A percentile compares a stretch with the other conserved stretches of the same genome.
Conservation (phyloP, 257 asterid species). For the Penstemon newberryi region DNA sequence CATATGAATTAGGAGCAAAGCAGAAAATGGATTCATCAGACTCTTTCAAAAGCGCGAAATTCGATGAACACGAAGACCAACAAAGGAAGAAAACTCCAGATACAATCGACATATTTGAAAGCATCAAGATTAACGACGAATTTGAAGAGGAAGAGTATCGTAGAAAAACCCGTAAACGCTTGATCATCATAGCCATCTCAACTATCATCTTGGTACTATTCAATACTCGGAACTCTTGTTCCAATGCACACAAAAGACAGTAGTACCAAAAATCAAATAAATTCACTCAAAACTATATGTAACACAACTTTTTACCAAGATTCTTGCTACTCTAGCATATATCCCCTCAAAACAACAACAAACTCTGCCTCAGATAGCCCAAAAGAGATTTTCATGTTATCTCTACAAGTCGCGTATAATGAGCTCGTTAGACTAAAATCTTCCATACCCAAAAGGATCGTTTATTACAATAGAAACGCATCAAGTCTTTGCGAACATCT, state of each 20-base stretch:
- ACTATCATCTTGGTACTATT: slow-evolving; percentile 19
- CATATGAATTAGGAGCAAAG: neutral
- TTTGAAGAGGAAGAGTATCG: slow-evolving; percentile 34
- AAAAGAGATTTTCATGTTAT: slow-evolving; percentile 25
- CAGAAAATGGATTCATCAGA: slow-evolving; percentile 22
- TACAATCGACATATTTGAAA: slow-evolving; percentile 29
- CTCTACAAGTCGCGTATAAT: slow-evolving; percentile 29
- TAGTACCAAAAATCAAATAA: neutral
- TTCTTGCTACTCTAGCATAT: slow-evolving; percentile 41
- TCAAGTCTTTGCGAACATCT: slow-evolving; percentile 20
- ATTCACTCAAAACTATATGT: slow-evolving; percentile 22
- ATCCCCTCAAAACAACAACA: slow-evolving; percentile 28
- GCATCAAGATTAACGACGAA: slow-evolving; percentile 19
- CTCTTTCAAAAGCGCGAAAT: slow-evolving; percentile 18
- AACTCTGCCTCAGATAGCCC: slow-evolving; percentile 11
- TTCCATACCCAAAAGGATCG: slow-evolving; percentile 3
- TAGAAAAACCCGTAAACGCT: slow-evolving; percentile 30
- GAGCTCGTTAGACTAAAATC: slow-evolving; percentile 27
- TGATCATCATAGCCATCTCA: slow-evolving; percentile 31
- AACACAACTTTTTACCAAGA: slow-evolving; percentile 32
- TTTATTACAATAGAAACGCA: neutral
- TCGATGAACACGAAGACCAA: slow-evolving; percentile 4
- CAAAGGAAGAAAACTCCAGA: neutral
- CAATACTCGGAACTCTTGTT: slow-evolving; percentile 28
- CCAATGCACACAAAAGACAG: slow-evolving; percentile 16